Percentiles rank a stretch among this genome's conserved stretches.
Conservation (phyloP, 192 early-diverging fungal genomes). For the Coemansia sp. region DNA sequence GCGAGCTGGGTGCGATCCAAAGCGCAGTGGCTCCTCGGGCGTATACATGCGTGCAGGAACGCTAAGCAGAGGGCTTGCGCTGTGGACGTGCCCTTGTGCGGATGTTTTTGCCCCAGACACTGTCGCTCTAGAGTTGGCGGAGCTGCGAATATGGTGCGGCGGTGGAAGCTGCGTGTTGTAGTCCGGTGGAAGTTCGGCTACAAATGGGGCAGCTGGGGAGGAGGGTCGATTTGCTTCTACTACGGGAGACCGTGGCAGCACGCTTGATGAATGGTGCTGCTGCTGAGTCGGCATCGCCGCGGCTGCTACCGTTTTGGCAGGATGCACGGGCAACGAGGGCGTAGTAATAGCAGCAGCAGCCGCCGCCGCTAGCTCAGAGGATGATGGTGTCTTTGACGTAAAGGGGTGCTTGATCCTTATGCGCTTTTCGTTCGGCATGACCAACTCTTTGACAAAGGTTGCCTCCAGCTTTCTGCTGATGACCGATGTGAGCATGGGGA, state of each 20-base stretch:
- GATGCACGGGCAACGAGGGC: neutral
- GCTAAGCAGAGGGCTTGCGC: slow-evolving; percentile 30
- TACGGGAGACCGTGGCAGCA: neutral
- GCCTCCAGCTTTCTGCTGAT: slow-evolving; percentile 71
- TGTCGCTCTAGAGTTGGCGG: slow-evolving; percentile 29
- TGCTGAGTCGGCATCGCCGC: neutral
- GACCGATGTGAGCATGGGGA: slow-evolving; percentile 88
- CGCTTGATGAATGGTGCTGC: neutral
- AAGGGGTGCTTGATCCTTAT: slow-evolving; percentile 53
- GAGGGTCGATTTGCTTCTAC: slow-evolving; percentile 9
- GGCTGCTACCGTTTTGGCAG: slow-evolving; percentile 1
- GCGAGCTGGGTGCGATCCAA: neutral
- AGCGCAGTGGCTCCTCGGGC: slow-evolving; percentile 27
- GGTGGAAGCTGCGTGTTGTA: slow-evolving; percentile 55
- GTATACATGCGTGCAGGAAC: slow-evolving; percentile 41
- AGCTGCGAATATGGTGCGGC: slow-evolving; percentile 45
- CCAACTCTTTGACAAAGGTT: slow-evolving; percentile 47
- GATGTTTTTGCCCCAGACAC: slow-evolving; percentile 7
- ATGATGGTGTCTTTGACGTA: slow-evolving; percentile 26
- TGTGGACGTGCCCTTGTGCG: neutral
- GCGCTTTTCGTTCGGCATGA: slow-evolving; percentile 48
- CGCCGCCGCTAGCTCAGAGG: too few species aligned
- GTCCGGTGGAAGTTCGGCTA: slow-evolving; percentile 43
- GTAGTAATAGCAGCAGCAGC: neutral
- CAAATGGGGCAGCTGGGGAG: slow-evolving; percentile 16